Evolutionary conservation across 495 filamentous ascomycete species (phyloP).

Genomic region (Thozetella sp.): DNA sequence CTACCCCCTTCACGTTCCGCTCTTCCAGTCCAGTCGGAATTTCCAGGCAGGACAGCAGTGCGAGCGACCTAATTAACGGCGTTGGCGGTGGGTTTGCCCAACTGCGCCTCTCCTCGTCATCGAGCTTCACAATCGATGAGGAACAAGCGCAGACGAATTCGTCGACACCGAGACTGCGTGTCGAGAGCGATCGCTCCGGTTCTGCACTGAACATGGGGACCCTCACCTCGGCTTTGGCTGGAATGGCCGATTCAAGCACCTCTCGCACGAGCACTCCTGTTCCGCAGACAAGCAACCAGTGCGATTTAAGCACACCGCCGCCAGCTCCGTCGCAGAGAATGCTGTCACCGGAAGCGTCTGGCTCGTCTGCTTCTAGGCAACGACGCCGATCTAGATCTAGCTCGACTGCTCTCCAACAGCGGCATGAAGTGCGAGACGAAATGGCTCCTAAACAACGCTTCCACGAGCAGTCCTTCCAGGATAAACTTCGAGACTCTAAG

Average conservation of each 20-base stretch:
- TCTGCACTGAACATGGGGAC: neutral
- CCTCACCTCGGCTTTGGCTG: too few relatives aligned
- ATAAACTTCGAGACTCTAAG: constrained; percentile 24
- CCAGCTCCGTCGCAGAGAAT: too few relatives aligned
- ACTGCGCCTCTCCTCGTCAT: neutral
- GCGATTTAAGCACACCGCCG: too few relatives aligned
- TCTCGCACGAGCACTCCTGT: too few relatives aligned
- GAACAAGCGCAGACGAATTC: too few relatives aligned
- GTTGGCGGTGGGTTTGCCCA: neutral
- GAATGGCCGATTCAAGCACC: too few relatives aligned
- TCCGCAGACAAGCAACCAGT: too few relatives aligned
- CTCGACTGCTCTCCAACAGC: neutral
- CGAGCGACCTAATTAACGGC: neutral
- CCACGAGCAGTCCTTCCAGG: constrained; percentile 29
- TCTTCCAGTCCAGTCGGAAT: too few relatives aligned
- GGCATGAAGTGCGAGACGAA: constrained; percentile 33
- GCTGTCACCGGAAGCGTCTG: too few relatives aligned
- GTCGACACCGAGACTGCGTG: neutral
- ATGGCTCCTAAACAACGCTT: constrained; percentile 30
- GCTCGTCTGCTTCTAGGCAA: neutral
- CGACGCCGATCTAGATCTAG: neutral
- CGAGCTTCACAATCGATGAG: neutral
- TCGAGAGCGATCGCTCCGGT: neutral
- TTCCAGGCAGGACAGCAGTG: too few relatives aligned
- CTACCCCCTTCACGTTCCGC: too few relatives aligned